Evolutionary conservation across 306 rosid genomes (phyloP), one percentile per base, ranked within the genome.

Genomic region (Dryas alaskensis): DNA sequence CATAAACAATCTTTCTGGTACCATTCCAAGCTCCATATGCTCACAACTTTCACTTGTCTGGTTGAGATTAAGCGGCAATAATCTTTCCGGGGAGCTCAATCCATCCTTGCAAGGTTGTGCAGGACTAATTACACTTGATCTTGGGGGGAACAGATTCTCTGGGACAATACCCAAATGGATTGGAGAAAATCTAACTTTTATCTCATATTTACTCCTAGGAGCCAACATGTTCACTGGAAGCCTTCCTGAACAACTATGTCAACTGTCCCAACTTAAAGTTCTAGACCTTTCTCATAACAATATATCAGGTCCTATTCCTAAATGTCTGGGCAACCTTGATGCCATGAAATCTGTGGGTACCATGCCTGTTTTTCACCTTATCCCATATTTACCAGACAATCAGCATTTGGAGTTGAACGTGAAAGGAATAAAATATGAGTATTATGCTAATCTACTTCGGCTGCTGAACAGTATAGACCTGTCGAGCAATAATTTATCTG

Each of bases 141-240:
- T 67, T 58, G 69, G 74, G 48, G 68, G 31, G 3, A 76, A 48
- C 4, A 67, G 4, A 10, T 48, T 66, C 25, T 67, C 67, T 4
- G 74, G 69, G 0, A 16, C 39, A 5, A 43, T 75, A 54, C 61
- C 73, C 6, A 46, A 57, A 47, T 75, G 73, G 79, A 66, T 75
- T 8, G 79, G 68, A 31, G 5, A 55, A 57, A 31, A 14, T 25
- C 6, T 8, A 1, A 7, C 37, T 1, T 31, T 1, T 31, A 2
- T 65, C 19, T 0, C n/a, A 0, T 11, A 17, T n/a, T 25, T 66
- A 11, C 67, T 55, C 55, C 73, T 66, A 31, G 16, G 39, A 31
- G 42, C 39, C 55, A 75, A 75, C 47, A 7, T 14, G 43, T 51
- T 54, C 6, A 16, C 17, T 2, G 73, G 79, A n/a, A 66, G 1